A percentile compares a stretch with the other conserved stretches of the same genome.
phyloP scores from a whole-genome alignment of 805 yeast species.

The Yarrowia deformans region DNA sequence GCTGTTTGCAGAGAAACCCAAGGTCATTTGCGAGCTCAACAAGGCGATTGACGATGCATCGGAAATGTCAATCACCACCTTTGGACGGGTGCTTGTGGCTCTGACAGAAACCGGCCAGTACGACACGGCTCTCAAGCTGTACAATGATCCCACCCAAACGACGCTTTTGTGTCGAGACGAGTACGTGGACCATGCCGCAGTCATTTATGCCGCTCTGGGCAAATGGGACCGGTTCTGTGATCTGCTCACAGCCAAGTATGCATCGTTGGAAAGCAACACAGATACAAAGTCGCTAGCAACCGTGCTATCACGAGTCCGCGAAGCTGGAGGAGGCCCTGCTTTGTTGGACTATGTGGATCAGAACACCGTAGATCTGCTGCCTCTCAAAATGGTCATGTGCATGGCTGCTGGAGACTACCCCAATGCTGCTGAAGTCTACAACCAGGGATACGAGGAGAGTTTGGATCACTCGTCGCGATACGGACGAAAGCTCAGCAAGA shows the following conservation, averaged over 20 bases:
- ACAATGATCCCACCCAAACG: neutral
- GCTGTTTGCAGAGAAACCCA: neutral
- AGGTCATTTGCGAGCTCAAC: neutral
- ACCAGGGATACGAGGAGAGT: neutral
- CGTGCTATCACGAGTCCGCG: slow-evolving; percentile 4
- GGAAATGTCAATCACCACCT: neutral
- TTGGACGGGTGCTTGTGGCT: slow-evolving; percentile 30
- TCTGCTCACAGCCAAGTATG: neutral
- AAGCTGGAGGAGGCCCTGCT: slow-evolving; percentile 11
- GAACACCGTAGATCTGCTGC: slow-evolving; percentile 1
- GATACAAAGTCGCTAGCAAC: slow-evolving; percentile 15
- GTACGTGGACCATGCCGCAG: slow-evolving; percentile 25
- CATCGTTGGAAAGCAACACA: neutral
- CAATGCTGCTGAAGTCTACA: neutral
- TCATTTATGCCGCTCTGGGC: slow-evolving; percentile 11
- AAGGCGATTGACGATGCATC: neutral
- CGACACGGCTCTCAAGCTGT: slow-evolving; percentile 4
- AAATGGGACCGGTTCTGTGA: slow-evolving; percentile 9
- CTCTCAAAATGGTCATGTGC: slow-evolving; percentile 24
- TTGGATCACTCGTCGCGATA: neutral
- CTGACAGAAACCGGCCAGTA: slow-evolving; percentile 17
- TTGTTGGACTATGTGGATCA: slow-evolving; percentile 5
- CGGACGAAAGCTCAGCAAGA: slow-evolving; percentile 5
- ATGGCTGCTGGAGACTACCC: slow-evolving; percentile 34
- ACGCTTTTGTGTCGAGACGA: slow-evolving; percentile 10